These are phyloP conservation scores for Jackrogersella multiformis DNA, from an alignment of 495 filamentous ascomycete species.

Conservation along the genomic window DNA sequence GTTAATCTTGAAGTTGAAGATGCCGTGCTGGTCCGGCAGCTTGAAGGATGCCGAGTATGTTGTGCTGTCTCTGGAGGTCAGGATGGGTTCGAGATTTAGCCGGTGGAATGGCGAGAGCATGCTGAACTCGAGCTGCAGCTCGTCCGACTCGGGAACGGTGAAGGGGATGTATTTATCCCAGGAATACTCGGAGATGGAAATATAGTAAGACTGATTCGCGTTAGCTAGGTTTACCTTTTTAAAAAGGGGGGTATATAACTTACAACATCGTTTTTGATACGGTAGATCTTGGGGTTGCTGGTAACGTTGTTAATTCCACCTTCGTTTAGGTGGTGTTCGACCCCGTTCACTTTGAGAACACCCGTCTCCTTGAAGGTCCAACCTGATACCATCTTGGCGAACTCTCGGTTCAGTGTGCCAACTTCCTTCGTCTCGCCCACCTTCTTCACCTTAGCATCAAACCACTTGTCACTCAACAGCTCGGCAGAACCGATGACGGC, in stretches of 20 bases:
- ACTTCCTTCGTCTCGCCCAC: slow-evolving; percentile 63
- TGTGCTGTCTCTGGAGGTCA: slow-evolving; percentile 70
- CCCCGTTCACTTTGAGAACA: slow-evolving; percentile 83
- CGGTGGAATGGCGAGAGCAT: slow-evolving; percentile 99
- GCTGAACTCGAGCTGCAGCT: slow-evolving; percentile 91
- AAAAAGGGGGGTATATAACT: slow-evolving; percentile 48
- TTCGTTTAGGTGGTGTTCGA: slow-evolving; percentile 80
- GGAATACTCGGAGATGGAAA: slow-evolving; percentile 85
- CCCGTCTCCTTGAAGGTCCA: slow-evolving; percentile 97
- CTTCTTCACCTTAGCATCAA: slow-evolving; percentile 78
- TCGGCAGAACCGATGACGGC: slow-evolving; percentile 87
- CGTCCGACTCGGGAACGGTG: slow-evolving; percentile 71
- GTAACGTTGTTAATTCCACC: slow-evolving; percentile 56
- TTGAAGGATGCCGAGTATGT: slow-evolving; percentile 80
- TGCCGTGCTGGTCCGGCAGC: slow-evolving; percentile 94
- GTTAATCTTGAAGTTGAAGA: slow-evolving; percentile 96
- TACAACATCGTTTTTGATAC: slow-evolving; percentile 97
- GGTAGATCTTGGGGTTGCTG: slow-evolving; percentile 87
- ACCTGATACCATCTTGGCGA: slow-evolving; percentile 80
- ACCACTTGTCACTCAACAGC: slow-evolving; percentile 89
- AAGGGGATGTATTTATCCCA: slow-evolving; percentile 78
- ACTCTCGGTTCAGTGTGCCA: slow-evolving; percentile 80
- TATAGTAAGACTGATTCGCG: slow-evolving; percentile 74
- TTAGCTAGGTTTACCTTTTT: slow-evolving; percentile 16
- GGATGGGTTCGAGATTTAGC: slow-evolving; percentile 70